These are phyloP conservation scores for Epichloe aotearoae DNA, from an alignment of 2,329 filamentous ascomycete species.

Conservation along the genomic window DNA sequence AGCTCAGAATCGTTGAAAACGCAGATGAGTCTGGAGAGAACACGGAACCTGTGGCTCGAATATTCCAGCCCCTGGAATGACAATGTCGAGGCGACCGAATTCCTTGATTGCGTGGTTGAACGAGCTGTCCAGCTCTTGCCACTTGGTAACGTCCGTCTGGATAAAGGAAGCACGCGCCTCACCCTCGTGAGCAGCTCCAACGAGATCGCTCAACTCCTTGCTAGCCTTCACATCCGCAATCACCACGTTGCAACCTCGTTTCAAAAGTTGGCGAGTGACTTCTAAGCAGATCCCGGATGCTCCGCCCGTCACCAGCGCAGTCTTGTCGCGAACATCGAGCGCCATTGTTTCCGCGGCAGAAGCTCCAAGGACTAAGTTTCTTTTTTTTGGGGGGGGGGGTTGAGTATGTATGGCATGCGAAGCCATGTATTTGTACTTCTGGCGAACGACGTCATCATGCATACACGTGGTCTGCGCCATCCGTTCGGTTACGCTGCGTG, in stretches of 20 bases:
- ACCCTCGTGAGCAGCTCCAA: neutral
- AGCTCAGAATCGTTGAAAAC: neutral
- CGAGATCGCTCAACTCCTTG: slow-evolving; percentile 14
- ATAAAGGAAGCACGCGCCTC: slow-evolving; percentile 18
- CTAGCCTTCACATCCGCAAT: slow-evolving; percentile 23
- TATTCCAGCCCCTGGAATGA: slow-evolving; percentile 3
- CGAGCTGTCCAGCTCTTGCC: slow-evolving; percentile 16
- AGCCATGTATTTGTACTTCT: too few relatives aligned
- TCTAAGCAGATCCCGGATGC: slow-evolving; percentile 20
- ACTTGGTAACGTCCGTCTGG: slow-evolving; percentile 23
- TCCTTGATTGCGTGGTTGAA: slow-evolving; percentile 14
- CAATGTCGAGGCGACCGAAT: slow-evolving; percentile 4
- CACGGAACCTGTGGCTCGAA: slow-evolving; percentile 1
- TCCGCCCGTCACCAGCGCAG: slow-evolving; percentile 4
- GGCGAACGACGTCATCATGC: too few relatives aligned
- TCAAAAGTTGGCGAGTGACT: slow-evolving; percentile 21
- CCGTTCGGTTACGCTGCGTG: too few relatives aligned
- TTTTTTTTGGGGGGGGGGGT: neutral
- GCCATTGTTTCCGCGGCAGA: neutral
- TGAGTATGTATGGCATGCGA: neutral
- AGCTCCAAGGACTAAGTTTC: neutral
- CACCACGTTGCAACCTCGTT: slow-evolving; percentile 22
- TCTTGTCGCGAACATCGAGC: slow-evolving; percentile 6
- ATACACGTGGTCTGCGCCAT: too few relatives aligned
- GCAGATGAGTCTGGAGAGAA: neutral